Conservation (phyloP, 257 asterid genomes). For the Nicotiana attenuata region DNA sequence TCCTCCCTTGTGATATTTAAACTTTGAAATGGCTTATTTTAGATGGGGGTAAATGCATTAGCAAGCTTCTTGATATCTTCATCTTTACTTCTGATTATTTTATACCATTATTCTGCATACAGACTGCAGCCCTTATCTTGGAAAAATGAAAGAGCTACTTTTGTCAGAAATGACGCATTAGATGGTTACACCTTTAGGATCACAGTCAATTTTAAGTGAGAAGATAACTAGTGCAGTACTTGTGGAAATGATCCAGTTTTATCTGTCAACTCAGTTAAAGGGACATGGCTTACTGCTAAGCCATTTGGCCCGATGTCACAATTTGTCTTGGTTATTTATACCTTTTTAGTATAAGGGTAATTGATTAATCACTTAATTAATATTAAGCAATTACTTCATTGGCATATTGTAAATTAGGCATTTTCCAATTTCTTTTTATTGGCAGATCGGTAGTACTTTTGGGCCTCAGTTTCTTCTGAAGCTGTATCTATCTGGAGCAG, state of each 20-base stretch:
- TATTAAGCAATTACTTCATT: not conserved
- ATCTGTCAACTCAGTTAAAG: not conserved
- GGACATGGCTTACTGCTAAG: not conserved
- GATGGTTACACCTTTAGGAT: not conserved
- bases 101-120: not conserved
- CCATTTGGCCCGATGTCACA: not conserved
- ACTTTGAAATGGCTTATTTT: not conserved
- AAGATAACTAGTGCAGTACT: not conserved
- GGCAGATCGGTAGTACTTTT: constrained; percentile 63
- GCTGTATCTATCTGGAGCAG: constrained; percentile 75
- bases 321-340: not conserved
- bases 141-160: not conserved
- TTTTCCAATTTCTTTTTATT: not conserved
- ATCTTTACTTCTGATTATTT: not conserved
- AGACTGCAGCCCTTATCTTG: not conserved
- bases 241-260: not conserved
- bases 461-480: constrained; percentile 78
- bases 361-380: not conserved
- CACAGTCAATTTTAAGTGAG: not conserved
- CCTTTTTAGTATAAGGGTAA: not conserved
- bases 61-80: not conserved
- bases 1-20: not conserved
- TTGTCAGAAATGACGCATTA: not conserved
- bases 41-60: not conserved
- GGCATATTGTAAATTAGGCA: not conserved